Evolutionary conservation across 106 monocot species (phyloP).

Genomic region (Narthecium ossifragum): DNA sequence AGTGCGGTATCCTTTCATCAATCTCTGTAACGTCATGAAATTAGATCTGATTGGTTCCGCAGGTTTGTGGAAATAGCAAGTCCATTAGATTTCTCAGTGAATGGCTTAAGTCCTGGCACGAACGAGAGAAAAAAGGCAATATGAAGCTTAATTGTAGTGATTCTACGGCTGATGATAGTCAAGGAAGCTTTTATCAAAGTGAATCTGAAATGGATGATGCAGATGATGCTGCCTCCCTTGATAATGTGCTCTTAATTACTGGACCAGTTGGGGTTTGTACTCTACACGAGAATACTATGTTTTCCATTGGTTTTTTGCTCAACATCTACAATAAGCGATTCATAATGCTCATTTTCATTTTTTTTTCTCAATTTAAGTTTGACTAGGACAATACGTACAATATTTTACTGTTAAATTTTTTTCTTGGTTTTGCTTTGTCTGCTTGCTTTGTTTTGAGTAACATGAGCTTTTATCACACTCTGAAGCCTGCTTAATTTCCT

Average conservation of each 20-base stretch:
- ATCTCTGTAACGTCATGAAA: neutral
- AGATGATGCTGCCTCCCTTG: constrained; percentile 28
- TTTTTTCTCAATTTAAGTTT: too few relatives aligned
- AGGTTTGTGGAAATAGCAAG: constrained; percentile 85
- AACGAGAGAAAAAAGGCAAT: constrained; percentile 24
- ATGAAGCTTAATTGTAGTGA: constrained; percentile 14
- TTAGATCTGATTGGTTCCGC: constrained; percentile 9
- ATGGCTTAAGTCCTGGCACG: constrained; percentile 82
- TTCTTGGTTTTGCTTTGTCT: too few relatives aligned
- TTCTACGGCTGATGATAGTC: constrained; percentile 27
- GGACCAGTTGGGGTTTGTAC: constrained; percentile 82
- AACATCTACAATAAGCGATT: too few relatives aligned
- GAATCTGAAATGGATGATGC: constrained; percentile 64
- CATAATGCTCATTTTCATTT: too few relatives aligned
- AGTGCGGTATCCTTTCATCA: neutral
- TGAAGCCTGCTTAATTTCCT: too few relatives aligned
- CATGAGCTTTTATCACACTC: too few relatives aligned
- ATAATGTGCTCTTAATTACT: constrained; percentile 78
- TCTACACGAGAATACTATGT: too few relatives aligned
- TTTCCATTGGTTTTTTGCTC: too few relatives aligned
- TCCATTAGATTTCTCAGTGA: constrained; percentile 56
- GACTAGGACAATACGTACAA: too few relatives aligned
- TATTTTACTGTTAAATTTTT: too few relatives aligned
- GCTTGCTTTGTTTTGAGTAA: too few relatives aligned
- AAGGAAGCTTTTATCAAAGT: constrained; percentile 31